phyloP scores from a whole-genome alignment of 1,139 yeast genomes.

The Sporopachydermia cereana region DNA sequence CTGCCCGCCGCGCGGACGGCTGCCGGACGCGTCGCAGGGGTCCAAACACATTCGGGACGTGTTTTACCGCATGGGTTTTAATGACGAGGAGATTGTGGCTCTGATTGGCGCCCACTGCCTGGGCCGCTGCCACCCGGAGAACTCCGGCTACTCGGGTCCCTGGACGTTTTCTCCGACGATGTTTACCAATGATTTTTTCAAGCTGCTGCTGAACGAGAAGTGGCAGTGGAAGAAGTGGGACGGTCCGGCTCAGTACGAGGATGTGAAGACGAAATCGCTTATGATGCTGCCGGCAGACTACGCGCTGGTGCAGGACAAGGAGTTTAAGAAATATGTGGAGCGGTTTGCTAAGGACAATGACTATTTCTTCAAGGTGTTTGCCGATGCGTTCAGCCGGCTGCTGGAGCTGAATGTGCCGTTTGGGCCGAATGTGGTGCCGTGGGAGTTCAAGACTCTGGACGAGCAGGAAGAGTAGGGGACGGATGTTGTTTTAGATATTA shows the following conservation, averaged over 20 bases:
- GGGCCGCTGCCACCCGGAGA: slow-evolving; percentile 56
- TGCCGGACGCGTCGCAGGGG: slow-evolving; percentile 73
- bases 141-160: slow-evolving; percentile 71
- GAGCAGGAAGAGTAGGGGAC: slow-evolving; percentile 37
- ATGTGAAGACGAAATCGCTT: slow-evolving; percentile 53
- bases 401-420: slow-evolving; percentile 66
- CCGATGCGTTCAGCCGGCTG: slow-evolving; percentile 55
- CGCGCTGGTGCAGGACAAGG: slow-evolving; percentile 56
- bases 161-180: slow-evolving; percentile 82
- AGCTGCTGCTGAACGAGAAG: slow-evolving; percentile 49
- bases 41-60: slow-evolving; percentile 56
- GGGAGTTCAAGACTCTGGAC: slow-evolving; percentile 53
- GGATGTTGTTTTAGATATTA: no score
- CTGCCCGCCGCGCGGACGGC: slow-evolving; percentile 57
- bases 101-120: slow-evolving; percentile 82
- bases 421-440: slow-evolving; percentile 31
- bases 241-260: slow-evolving; percentile 72
- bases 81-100: slow-evolving; percentile 77
- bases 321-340: slow-evolving; percentile 54
- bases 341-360: slow-evolving; percentile 63
- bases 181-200: slow-evolving; percentile 73
- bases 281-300: slow-evolving; percentile 90
- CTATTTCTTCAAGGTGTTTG: slow-evolving; percentile 59
- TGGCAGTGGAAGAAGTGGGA: slow-evolving; percentile 71
- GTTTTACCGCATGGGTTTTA: slow-evolving; percentile 63